Conservation (phyloP, 129 eudicot genomes). For the Pulicaria dysenterica region DNA sequence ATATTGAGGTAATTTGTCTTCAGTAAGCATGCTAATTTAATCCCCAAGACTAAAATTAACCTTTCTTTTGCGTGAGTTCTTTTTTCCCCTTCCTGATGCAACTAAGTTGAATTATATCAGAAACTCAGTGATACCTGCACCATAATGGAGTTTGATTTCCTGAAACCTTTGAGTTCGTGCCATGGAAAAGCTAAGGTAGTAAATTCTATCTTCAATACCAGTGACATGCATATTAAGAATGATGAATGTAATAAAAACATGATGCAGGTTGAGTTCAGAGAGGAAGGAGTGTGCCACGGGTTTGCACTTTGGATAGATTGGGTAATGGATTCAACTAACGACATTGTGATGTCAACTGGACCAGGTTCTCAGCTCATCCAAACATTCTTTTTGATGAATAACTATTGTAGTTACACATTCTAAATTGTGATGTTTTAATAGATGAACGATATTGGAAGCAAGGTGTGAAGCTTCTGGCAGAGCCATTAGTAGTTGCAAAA, state of each 20-base stretch:
- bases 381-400: not conserved
- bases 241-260: not conserved
- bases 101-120: conserved; percentile 42
- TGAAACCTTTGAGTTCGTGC: conserved; percentile 62
- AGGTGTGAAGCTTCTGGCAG: conserved; percentile 71
- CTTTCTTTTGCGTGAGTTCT: not conserved
- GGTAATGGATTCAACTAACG: conserved; percentile 59
- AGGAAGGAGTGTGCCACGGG: conserved; percentile 78
- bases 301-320: conserved; percentile 95
- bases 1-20: conserved; percentile 50
- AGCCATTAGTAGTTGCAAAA: conserved; percentile 45
- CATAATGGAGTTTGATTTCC: conserved; percentile 77
- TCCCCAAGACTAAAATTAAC: not conserved
- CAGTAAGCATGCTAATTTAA: not conserved
- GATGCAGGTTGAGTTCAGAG: conserved; percentile 53
- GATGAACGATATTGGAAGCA: conserved; percentile 91
- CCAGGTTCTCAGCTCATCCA: conserved; percentile 54
- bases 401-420: not conserved
- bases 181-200: conserved; percentile 64
- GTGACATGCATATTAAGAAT: not conserved
- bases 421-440: conserved; percentile 24
- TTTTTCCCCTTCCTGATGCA: not conserved
- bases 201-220: not conserved
- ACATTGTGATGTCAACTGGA: conserved; percentile 61
- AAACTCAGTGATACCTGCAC: conserved; percentile 61